phyloP scores from a whole-genome alignment of 345 rosid species.

The Acer saccharum region DNA sequence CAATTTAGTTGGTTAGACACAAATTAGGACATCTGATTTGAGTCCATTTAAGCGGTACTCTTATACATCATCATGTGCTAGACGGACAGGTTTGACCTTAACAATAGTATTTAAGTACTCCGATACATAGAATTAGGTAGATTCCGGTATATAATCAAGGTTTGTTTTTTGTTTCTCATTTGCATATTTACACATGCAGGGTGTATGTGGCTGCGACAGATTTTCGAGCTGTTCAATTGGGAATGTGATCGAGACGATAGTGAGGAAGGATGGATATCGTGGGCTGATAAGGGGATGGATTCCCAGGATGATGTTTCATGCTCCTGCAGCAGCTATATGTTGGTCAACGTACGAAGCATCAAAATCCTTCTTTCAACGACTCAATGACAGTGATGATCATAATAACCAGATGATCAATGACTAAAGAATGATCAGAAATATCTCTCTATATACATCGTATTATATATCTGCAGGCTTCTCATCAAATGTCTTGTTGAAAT shows the following conservation, averaged over 20 bases:
- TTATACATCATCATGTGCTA: too few relatives aligned
- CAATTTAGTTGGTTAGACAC: too few relatives aligned
- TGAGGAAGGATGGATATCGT: conserved; percentile 55
- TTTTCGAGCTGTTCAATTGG: conserved; percentile 42
- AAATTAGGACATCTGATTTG: too few relatives aligned
- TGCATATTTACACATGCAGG: conserved; percentile 25
- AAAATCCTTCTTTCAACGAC: conserved; percentile 52
- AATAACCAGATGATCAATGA: not conserved
- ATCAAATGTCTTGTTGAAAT: not conserved
- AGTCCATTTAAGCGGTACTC: too few relatives aligned
- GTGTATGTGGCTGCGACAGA: conserved; percentile 50
- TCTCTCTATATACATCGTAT: not conserved
- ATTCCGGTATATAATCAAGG: too few relatives aligned
- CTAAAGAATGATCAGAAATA: not conserved
- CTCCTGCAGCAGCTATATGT: conserved; percentile 76
- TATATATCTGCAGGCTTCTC: not conserved
- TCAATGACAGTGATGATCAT: conserved; percentile 20
- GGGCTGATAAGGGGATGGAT: conserved; percentile 76
- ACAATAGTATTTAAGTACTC: too few relatives aligned
- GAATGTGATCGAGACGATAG: conserved; percentile 44
- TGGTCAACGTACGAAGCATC: conserved; percentile 78
- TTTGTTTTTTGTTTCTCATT: not conserved
- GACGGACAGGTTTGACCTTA: too few relatives aligned
- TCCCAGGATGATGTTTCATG: conserved; percentile 73
- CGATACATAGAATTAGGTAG: too few relatives aligned